These are phyloP conservation scores for Xylaria telfairii DNA, from an alignment of 495 filamentous ascomycete species.

Conservation along the genomic window DNA sequence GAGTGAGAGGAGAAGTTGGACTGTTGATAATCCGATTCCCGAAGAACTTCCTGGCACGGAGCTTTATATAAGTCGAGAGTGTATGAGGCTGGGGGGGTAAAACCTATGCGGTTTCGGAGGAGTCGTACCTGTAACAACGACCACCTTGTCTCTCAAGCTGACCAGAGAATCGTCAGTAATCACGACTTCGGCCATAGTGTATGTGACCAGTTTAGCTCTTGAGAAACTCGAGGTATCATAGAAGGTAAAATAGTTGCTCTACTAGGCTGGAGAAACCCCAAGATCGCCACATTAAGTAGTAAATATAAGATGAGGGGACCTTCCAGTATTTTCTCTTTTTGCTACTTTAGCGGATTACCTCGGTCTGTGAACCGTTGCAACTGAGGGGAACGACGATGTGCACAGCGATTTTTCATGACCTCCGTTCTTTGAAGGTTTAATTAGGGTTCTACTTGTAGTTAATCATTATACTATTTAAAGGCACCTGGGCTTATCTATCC, in stretches of 20 bases:
- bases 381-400: neutral
- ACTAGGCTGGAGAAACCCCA: neutral
- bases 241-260: neutral
- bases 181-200: slow-evolving; percentile 38
- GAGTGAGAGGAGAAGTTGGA: slow-evolving; percentile 49
- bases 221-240: neutral
- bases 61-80: slow-evolving; percentile 16
- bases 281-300: no score
- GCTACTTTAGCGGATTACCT: neutral
- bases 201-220: neutral
- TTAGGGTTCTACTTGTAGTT: neutral
- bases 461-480: neutral
- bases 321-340: neutral
- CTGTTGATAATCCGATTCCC: slow-evolving; percentile 57
- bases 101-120: neutral
- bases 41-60: slow-evolving; percentile 50
- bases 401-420: neutral
- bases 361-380: no score
- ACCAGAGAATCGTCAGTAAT: slow-evolving; percentile 41
- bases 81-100: neutral
- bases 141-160: slow-evolving; percentile 51
- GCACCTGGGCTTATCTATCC: no score
- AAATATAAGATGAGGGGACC: neutral
- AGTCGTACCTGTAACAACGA: slow-evolving; percentile 56
- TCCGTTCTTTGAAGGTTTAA: neutral